phyloP scores from a whole-genome alignment of 1,284 basidiomycete species.

The Wallemia mellicola region DNA sequence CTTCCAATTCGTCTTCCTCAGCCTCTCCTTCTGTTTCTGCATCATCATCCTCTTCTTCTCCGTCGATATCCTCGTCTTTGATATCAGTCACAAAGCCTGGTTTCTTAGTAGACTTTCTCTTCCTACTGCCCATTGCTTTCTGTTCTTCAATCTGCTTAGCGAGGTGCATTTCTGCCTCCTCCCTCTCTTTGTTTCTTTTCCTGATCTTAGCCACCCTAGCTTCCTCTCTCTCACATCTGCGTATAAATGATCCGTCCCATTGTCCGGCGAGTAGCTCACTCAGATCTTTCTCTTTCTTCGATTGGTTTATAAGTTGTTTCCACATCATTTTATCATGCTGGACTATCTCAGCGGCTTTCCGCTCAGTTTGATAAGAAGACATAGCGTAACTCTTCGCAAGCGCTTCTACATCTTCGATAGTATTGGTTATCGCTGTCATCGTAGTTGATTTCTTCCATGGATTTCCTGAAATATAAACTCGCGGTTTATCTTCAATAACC shows the following conservation, averaged over 20 bases:
- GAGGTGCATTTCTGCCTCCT: background rate
- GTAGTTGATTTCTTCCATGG: background rate
- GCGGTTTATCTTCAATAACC: background rate
- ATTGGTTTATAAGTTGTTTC: background rate
- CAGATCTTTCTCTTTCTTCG: background rate
- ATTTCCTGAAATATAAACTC: background rate
- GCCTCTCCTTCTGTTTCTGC: background rate
- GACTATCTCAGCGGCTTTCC: background rate
- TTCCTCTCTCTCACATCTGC: background rate
- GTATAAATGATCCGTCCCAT: background rate
- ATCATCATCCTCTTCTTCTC: background rate
- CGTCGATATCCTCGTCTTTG: background rate
- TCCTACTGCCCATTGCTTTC: background rate
- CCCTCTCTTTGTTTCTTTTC: background rate
- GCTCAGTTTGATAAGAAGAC: background rate
- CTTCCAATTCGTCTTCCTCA: background rate
- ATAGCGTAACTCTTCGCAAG: background rate
- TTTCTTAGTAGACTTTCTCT: background rate
- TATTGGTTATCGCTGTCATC: background rate
- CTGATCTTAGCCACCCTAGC: background rate
- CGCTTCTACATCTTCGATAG: background rate
- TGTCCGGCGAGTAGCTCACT: background rate
- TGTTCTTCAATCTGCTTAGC: background rate
- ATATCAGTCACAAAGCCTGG: too few relatives aligned
- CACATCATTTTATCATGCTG: background rate